Conservation (phyloP, 495 filamentous ascomycete genomes). For the Podospora bellae-mahoneyi region DNA sequence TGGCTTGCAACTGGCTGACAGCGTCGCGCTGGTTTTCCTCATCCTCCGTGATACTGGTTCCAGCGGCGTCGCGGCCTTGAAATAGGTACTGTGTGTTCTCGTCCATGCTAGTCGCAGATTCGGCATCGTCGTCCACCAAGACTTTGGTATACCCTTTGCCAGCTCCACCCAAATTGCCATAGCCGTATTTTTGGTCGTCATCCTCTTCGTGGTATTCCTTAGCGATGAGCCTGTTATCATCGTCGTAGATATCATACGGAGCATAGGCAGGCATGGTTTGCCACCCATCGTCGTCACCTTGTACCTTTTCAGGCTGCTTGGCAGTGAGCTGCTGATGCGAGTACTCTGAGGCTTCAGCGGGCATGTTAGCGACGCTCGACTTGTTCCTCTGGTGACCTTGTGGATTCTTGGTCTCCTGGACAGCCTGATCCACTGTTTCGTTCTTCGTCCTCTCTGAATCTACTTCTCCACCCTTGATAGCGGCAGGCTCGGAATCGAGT, state of each 20-base stretch:
- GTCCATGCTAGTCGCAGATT: constrained; percentile 93
- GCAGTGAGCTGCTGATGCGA: constrained; percentile 81
- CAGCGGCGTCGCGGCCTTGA: constrained; percentile 56
- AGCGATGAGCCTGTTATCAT: constrained; percentile 82
- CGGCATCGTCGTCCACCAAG: constrained; percentile 87
- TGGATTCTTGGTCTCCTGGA: constrained; percentile 20
- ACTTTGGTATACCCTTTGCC: constrained; percentile 94
- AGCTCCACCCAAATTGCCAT: constrained; percentile 75
- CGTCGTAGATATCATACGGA: constrained; percentile 90
- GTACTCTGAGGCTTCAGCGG: constrained; percentile 65
- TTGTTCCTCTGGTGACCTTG: constrained; percentile 31
- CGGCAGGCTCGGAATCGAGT: constrained; percentile 16
- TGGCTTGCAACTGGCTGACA: constrained; percentile 87
- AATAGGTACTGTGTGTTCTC: constrained; percentile 97
- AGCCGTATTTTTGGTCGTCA: constrained; percentile 67
- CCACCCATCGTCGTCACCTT: constrained; percentile 67
- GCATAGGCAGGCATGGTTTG: constrained; percentile 91
- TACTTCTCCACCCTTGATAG: not conserved
- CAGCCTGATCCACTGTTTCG: constrained; percentile 25
- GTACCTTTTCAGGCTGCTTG: constrained; percentile 45
- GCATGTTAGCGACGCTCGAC: constrained; percentile 25
- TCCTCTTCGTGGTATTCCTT: constrained; percentile 68
- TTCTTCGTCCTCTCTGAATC: constrained; percentile 11
- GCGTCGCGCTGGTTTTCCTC: constrained; percentile 82
- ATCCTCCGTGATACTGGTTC: constrained; percentile 59